phyloP scores from a whole-genome alignment of 1,284 basidiomycete genomes.

The Chondrostereum purpureum region DNA sequence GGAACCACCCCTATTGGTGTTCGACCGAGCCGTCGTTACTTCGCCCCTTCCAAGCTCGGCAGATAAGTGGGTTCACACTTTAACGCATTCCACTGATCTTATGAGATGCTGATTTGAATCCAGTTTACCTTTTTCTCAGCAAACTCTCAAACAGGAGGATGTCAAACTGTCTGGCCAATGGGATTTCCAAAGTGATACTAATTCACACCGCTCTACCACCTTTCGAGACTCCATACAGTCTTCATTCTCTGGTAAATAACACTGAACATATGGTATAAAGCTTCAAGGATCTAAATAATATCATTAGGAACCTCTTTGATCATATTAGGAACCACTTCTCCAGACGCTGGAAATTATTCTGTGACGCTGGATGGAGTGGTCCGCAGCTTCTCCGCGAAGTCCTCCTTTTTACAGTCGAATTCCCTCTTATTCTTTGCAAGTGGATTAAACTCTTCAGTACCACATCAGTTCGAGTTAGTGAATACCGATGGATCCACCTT shows the following conservation, averaged over 20 bases:
- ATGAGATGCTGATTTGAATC: constrained; percentile 5
- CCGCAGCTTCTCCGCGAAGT: constrained; percentile 37
- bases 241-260: constrained; percentile 41
- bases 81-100: constrained; percentile 7
- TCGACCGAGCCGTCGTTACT: constrained; percentile 43
- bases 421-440: constrained; percentile 55
- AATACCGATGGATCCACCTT: constrained; percentile 50
- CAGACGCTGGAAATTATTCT: constrained; percentile 47
- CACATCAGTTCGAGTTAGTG: constrained; percentile 46
- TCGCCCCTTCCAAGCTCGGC: constrained; percentile 16
- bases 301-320: constrained; percentile 48
- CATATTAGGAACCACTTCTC: constrained; percentile 49
- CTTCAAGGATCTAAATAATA: not conserved
- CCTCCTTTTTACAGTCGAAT: constrained; percentile 46
- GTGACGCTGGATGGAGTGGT: constrained; percentile 50
- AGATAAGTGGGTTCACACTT: constrained; percentile 14
- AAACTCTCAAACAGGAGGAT: constrained; percentile 31
- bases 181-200: constrained; percentile 30
- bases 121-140: constrained; percentile 31
- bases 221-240: constrained; percentile 39
- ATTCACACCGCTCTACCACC: constrained; percentile 37
- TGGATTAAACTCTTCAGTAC: constrained; percentile 42
- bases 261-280: not conserved
- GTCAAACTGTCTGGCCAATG: constrained; percentile 46
- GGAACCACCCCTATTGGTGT: constrained; percentile 35